Base-by-base conservation (phyloP, 129 eudicot genomes). In the Flaveria bidentis region DNA sequence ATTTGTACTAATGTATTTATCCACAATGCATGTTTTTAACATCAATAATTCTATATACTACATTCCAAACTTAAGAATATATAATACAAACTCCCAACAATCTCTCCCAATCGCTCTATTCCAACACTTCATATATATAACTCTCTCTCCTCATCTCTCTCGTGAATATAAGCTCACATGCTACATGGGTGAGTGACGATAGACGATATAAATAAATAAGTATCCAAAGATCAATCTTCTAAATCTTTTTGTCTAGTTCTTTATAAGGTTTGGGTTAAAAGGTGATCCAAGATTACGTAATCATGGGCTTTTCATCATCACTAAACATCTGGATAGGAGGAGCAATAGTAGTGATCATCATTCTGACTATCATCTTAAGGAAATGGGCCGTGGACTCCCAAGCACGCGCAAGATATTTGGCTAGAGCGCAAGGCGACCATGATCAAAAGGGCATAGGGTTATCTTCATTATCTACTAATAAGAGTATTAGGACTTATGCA, bases 401-500 rank as follows among this genome's bases (percentile, higher is more conserved):
- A 66, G 87, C 81, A 46, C 9, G 71, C 71, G 81, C 78, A 3
- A 80, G 64, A 18, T 47, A 76, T n/a, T 72, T 72, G 58, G 76
- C 76, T 17, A 69, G 49, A 10, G 83, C 51, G 36, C 73, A 79
- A 65, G 41, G 57, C 9, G 73, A 78, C 36, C 69, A 70, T 45
- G 18, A 62, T 22, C 33, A 72, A 0, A 75, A 74, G 11, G 52
- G 47, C 53, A 74, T 28, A 15, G 71, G 33, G 65, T 17, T 80
- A 57, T 57, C 51, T 41, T 76, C 74, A 18, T 46, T 70, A 39
- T 65, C 84, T 44, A 82, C 80, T 49, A 57, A 69, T 25, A 74
- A 74, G 65, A 73, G 69, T 39, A 81, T 88, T 60, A 86, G 93
- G 73, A 88, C 97, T 66, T 91, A 86, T 46, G 74, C 91, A 2